Conservation (phyloP, 345 rosid genomes). For the Garcia nutans region DNA sequence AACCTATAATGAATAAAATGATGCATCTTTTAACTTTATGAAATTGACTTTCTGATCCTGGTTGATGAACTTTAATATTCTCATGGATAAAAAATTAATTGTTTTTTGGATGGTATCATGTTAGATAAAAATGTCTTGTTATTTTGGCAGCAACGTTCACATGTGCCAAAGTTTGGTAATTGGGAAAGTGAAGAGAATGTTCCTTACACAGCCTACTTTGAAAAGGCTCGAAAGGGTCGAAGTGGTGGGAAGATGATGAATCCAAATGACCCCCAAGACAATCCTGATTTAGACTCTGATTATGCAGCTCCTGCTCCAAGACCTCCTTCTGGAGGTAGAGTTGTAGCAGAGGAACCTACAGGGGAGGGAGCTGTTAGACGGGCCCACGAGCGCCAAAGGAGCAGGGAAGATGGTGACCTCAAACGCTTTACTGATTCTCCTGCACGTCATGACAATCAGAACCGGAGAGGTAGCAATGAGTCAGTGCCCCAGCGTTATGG, state of each 20-base stretch:
- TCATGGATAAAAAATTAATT: background rate
- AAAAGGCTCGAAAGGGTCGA: constrained; percentile 74
- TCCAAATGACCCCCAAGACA: constrained; percentile 74
- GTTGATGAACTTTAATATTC: background rate
- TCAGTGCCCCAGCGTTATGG: constrained; percentile 45
- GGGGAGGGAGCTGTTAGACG: constrained; percentile 38
- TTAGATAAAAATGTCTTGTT: constrained; percentile 22
- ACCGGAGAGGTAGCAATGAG: constrained; percentile 34
- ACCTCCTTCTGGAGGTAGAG: constrained; percentile 44
- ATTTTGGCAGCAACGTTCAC: constrained; percentile 57
- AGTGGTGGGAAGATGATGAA: constrained; percentile 50
- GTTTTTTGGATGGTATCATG: background rate
- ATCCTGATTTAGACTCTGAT: constrained; percentile 41
- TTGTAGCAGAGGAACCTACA: constrained; percentile 43
- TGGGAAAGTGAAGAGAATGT: constrained; percentile 78
- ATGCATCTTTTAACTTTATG: background rate
- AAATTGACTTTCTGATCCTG: background rate
- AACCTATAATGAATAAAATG: background rate
- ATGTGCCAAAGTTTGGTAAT: constrained; percentile 84
- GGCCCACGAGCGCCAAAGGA: constrained; percentile 38
- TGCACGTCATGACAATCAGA: constrained; percentile 38
- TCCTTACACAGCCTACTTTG: constrained; percentile 88
- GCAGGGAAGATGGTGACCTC: constrained; percentile 45
- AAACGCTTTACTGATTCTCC: constrained; percentile 46
- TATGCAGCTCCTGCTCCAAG: constrained; percentile 36